Conservation (phyloP, 2,329 filamentous ascomycete genomes). For the Cladosporium sp. region DNA sequence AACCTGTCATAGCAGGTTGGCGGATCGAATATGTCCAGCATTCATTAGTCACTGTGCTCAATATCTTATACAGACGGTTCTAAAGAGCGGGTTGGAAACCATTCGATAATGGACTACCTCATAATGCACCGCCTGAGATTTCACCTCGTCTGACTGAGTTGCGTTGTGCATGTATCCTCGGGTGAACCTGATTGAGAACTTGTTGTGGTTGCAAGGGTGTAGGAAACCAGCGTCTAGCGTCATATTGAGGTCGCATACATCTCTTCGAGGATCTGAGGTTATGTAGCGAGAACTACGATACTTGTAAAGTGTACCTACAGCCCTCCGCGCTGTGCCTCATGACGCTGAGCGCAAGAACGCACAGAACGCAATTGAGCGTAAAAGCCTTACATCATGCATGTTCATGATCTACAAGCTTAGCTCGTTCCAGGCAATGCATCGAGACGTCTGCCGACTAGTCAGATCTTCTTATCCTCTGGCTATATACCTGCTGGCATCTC, state of each 20-base stretch:
- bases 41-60: background rate
- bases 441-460: background rate
- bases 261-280: background rate
- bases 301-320: background rate
- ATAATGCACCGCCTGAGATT: background rate
- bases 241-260: background rate
- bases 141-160: background rate
- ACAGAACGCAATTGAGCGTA: background rate
- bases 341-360: background rate
- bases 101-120: background rate
- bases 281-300: background rate
- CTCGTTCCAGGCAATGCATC: background rate
- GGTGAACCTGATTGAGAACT: background rate
- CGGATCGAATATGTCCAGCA: background rate
- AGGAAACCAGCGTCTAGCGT: background rate
- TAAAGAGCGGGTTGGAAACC: background rate
- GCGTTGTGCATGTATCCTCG: background rate
- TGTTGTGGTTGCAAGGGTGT: background rate
- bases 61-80: background rate
- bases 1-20: background rate
- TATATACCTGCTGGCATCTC: background rate
- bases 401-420: background rate
- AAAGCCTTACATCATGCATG: background rate
- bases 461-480: background rate
- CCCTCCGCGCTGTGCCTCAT: no score